phyloP scores from a whole-genome alignment of 2,329 filamentous ascomycete species.

The Aspergillus sp. region DNA sequence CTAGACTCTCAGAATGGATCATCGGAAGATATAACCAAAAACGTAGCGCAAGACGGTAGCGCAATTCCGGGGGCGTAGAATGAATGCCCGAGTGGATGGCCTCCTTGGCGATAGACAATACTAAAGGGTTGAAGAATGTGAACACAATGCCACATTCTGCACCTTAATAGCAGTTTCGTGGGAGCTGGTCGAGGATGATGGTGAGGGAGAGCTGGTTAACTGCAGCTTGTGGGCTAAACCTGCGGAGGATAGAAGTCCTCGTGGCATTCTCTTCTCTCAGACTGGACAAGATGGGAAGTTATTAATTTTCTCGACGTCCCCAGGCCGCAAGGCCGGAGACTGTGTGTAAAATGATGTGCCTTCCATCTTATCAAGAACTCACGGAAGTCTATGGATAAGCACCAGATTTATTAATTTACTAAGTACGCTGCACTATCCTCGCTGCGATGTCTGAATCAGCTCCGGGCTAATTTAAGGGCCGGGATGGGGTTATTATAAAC shows the following conservation, averaged over 20 bases:
- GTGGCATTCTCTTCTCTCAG: too few species aligned
- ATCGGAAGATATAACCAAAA: conserved; percentile 65
- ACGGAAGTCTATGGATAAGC: neutral
- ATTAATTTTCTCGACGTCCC: too few species aligned
- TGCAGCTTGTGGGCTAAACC: conserved; percentile 16
- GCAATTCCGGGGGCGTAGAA: conserved; percentile 34
- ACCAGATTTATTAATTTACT: too few species aligned
- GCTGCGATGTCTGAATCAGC: neutral
- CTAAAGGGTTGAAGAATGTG: conserved; percentile 60
- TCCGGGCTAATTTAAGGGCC: neutral
- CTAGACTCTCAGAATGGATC: conserved; percentile 51
- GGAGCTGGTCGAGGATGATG: conserved; percentile 66
- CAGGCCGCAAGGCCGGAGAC: too few species aligned
- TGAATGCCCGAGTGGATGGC: conserved; percentile 42
- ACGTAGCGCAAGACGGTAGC: conserved; percentile 45
- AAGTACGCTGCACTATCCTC: too few species aligned
- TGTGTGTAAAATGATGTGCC: too few species aligned
- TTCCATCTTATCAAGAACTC: too few species aligned
- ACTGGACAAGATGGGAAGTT: too few species aligned
- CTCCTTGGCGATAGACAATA: conserved; percentile 48
- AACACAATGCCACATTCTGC: conserved; percentile 55
- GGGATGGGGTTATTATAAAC: too few species aligned
- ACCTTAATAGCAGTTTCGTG: conserved; percentile 65
- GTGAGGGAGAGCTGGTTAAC: conserved; percentile 52
- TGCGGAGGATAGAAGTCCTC: too few species aligned